Conservation (phyloP, 805 yeast genomes). For the Candida maesae region DNA sequence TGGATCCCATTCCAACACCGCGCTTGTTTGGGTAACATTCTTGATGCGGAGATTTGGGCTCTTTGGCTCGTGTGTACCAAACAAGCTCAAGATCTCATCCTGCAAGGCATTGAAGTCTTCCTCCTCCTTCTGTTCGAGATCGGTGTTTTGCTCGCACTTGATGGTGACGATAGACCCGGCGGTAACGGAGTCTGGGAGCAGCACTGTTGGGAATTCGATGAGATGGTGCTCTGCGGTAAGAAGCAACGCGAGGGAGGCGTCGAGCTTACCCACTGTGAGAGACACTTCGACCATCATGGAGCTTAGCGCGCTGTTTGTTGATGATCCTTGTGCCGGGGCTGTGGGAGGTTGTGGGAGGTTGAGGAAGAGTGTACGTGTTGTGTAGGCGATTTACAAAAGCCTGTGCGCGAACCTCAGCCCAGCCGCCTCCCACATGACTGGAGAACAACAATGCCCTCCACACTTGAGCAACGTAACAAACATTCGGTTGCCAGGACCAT, state of each 20-base stretch:
- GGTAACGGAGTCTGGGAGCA: slow-evolving; percentile 82
- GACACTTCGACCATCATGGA: slow-evolving; percentile 79
- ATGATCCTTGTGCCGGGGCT: background rate
- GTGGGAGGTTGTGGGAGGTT: too few relatives aligned
- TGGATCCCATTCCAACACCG: slow-evolving; percentile 93
- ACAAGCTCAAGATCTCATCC: slow-evolving; percentile 64
- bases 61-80: slow-evolving; percentile 70
- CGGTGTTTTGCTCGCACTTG: slow-evolving; percentile 72
- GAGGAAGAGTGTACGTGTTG: too few relatives aligned
- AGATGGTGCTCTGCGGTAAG: slow-evolving; percentile 90
- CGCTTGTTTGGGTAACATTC: slow-evolving; percentile 90
- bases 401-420: background rate
- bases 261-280: slow-evolving; percentile 91
- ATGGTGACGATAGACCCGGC: slow-evolving; percentile 92
- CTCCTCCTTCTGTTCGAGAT: slow-evolving; percentile 59
- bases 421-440: background rate
- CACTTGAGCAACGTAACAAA: too few relatives aligned
- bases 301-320: background rate
- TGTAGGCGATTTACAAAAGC: too few relatives aligned
- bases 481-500: too few relatives aligned
- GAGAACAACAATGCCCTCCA: too few relatives aligned
- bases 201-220: slow-evolving; percentile 93
- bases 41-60: slow-evolving; percentile 63
- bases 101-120: slow-evolving; percentile 62
- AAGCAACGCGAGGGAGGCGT: slow-evolving; percentile 88